A percentile compares a stretch with the other conserved stretches of the same genome.
Evolutionary conservation across 805 yeast species (phyloP).

Genomic region (Candida odintsovae): DNA sequence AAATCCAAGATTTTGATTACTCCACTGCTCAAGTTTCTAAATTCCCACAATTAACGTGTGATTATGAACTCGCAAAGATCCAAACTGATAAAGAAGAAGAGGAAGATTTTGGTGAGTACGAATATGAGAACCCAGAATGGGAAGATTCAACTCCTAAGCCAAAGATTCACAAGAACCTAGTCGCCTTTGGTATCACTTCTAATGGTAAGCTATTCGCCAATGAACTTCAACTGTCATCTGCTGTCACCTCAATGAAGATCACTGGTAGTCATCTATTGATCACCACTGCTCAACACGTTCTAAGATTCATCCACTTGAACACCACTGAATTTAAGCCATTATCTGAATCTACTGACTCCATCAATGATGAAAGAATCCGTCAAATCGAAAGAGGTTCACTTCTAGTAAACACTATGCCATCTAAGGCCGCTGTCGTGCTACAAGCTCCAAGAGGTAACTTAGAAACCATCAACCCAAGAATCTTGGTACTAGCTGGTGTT

Average conservation of each 20-base stretch:
- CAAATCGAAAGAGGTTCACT: conserved; percentile 88
- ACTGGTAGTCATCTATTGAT: conserved; percentile 69
- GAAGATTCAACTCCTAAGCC: background rate
- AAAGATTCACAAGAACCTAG: conserved; percentile 24
- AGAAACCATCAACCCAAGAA: conserved; percentile 90
- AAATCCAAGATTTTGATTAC: conserved; percentile 24
- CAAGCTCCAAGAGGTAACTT: conserved; percentile 96
- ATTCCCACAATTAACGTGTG: conserved; percentile 69
- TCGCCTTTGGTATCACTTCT: conserved; percentile 67
- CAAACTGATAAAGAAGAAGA: conserved; percentile 13
- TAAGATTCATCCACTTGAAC: conserved; percentile 74
- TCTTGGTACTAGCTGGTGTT: conserved; percentile 82
- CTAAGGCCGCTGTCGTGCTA: conserved; percentile 72
- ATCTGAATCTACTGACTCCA: conserved; percentile 30
- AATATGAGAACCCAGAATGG: conserved; percentile 4
- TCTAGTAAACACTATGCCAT: conserved; percentile 76
- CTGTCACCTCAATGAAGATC: conserved; percentile 75
- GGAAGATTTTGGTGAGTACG: conserved; percentile 20
- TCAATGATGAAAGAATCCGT: conserved; percentile 76
- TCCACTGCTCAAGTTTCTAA: conserved; percentile 32
- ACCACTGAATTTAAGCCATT: conserved; percentile 34
- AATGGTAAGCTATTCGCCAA: conserved; percentile 73
- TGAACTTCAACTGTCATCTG: conserved; percentile 51
- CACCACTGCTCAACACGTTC: conserved; percentile 82
- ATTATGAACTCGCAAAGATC: conserved; percentile 40